Percentiles rank a stretch among this genome's conserved stretches.
Conservation (phyloP, 306 rosid species). For the Sesbania bispinosa region DNA sequence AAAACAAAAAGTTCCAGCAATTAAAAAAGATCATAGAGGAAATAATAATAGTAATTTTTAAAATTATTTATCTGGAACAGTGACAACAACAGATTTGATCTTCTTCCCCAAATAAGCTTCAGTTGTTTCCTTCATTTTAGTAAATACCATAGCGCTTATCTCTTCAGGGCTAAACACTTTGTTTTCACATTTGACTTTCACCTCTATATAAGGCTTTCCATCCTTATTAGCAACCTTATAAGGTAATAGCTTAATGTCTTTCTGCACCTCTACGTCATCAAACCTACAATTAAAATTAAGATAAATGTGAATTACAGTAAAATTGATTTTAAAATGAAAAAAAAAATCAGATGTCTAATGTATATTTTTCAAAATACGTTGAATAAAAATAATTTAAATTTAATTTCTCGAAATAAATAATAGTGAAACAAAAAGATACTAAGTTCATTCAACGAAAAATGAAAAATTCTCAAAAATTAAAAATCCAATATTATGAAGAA, state of each 20-base stretch:
- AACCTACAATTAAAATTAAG: slow-evolving; percentile 25
- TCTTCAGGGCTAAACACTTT: slow-evolving; percentile 62
- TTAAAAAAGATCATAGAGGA: neutral
- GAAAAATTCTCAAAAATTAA: neutral
- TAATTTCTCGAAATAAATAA: no score
- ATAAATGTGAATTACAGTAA: no score
- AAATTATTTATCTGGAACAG: slow-evolving; percentile 47
- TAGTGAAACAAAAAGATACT: no score
- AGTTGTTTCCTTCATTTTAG: neutral
- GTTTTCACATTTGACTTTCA: slow-evolving; percentile 51
- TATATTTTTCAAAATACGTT: no score
- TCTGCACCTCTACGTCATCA: slow-evolving; percentile 54
- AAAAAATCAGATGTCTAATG: no score
- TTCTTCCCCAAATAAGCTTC: slow-evolving; percentile 44
- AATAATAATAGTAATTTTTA: neutral
- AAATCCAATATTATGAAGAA: neutral
- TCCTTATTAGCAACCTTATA: slow-evolving; percentile 50
- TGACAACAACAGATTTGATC: slow-evolving; percentile 45
- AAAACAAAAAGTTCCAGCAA: neutral
- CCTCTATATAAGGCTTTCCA: slow-evolving; percentile 54
- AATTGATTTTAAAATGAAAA: no score
- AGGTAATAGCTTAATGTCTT: slow-evolving; percentile 47
- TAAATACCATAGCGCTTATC: slow-evolving; percentile 51
- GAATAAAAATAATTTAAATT: no score
- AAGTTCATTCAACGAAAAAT: neutral